Evolutionary conservation across 2,329 filamentous ascomycete genomes (phyloP).

Genomic region (Colletotrichum limetticola): DNA sequence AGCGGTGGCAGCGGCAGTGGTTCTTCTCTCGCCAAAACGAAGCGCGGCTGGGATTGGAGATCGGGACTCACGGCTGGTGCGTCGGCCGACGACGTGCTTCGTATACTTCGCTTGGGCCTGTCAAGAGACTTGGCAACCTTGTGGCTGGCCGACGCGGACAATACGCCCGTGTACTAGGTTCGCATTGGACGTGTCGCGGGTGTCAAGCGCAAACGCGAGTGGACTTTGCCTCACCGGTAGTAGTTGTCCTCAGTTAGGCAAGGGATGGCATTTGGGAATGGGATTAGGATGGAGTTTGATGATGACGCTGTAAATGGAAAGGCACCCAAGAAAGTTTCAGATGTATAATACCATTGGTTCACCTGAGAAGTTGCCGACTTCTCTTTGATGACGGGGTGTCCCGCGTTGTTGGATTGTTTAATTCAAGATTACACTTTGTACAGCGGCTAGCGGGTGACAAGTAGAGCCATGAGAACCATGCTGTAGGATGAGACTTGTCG

Average conservation of each 20-base stretch:
- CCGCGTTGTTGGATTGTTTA: neutral
- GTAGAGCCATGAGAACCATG: no score
- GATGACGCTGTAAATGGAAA: constrained; percentile 16
- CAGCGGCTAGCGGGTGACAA: neutral
- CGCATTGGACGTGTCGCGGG: constrained; percentile 28
- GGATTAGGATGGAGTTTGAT: constrained; percentile 1
- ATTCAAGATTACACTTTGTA: neutral
- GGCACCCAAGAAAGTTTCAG: constrained; percentile 2
- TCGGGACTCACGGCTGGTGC: constrained; percentile 76
- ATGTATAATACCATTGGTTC: constrained; percentile 17
- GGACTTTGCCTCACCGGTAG: neutral
- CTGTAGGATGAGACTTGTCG: neutral
- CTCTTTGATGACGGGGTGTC: neutral
- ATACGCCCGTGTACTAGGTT: constrained; percentile 54
- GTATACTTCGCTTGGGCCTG: constrained; percentile 76
- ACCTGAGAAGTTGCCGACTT: neutral
- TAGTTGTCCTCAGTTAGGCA: neutral
- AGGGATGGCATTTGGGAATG: neutral
- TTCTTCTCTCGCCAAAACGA: constrained; percentile 46
- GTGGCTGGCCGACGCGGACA: constrained; percentile 76
- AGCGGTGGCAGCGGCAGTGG: constrained; percentile 60
- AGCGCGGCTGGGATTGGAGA: constrained; percentile 82
- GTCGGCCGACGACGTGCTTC: constrained; percentile 76
- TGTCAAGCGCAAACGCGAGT: constrained; percentile 27
- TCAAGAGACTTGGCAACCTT: constrained; percentile 78